A percentile compares a stretch with the other conserved stretches of the same genome.
Evolutionary conservation across 139 green algal genomes (phyloP).

Genomic region (Chlamydomonas incerta): DNA sequence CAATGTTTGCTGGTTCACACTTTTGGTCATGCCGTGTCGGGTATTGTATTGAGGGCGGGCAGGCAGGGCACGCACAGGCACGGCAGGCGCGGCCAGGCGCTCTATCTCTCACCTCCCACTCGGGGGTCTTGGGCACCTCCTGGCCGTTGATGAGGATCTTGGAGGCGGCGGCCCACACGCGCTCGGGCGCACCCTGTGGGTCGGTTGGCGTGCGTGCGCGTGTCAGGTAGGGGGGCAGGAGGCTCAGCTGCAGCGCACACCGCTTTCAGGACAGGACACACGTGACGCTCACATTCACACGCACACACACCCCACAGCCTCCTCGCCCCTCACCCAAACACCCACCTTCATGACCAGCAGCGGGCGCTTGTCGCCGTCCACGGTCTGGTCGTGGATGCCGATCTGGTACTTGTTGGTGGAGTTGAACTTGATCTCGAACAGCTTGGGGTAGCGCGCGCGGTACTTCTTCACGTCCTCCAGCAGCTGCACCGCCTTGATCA

Average conservation of each 20-base stretch:
- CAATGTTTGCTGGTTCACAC: too few species aligned
- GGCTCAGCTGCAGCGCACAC: too few species aligned
- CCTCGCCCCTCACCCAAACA: neutral
- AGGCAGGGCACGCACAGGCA: too few species aligned
- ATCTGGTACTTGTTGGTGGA: conserved; percentile 89
- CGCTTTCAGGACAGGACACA: too few species aligned
- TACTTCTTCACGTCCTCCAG: conserved; percentile 63
- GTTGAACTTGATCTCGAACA: conserved; percentile 95
- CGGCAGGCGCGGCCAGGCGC: too few species aligned
- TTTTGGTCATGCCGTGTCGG: too few species aligned
- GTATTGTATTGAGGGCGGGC: too few species aligned
- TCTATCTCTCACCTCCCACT: conserved; percentile 39
- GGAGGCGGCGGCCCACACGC: conserved; percentile 63
- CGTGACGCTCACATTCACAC: too few species aligned
- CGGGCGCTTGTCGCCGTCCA: conserved; percentile 28
- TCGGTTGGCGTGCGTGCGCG: too few species aligned
- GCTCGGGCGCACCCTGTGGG: conserved; percentile 55
- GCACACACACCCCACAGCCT: too few species aligned
- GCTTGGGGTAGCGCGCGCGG: conserved; percentile 68
- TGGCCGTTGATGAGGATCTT: conserved; percentile 61
- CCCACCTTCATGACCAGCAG: conserved; percentile 70
- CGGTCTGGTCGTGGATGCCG: conserved; percentile 41
- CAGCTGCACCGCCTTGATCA: conserved; percentile 81
- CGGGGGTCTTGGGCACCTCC: conserved; percentile 62
- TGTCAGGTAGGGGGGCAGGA: too few species aligned